Percentiles rank a stretch among this genome's conserved stretches.
Evolutionary conservation across 1,284 basidiomycete species (phyloP).

Genomic region (Trichosporon ovoides): DNA sequence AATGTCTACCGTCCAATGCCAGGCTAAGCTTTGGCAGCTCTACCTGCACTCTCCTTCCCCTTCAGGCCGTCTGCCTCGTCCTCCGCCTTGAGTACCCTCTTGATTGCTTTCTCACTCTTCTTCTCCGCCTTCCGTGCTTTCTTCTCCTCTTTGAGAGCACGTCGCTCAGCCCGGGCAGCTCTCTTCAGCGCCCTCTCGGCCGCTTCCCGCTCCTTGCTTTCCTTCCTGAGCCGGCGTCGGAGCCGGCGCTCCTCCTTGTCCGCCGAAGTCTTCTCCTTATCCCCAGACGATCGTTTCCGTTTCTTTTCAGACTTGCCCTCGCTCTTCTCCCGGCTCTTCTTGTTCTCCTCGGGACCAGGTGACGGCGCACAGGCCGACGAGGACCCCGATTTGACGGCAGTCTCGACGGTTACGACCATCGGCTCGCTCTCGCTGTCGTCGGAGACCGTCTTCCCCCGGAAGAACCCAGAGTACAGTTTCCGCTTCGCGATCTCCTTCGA

Average conservation of each 20-base stretch:
- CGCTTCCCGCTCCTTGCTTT: background rate
- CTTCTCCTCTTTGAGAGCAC: background rate
- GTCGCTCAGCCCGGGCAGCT: background rate
- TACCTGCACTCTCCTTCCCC: no score
- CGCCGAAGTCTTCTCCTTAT: constrained; percentile 11
- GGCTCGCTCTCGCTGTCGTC: background rate
- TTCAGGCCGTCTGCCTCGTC: background rate
- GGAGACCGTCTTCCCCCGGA: constrained; percentile 64
- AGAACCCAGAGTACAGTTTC: constrained; percentile 72
- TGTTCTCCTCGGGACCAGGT: constrained; percentile 7
- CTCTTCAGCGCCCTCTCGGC: background rate
- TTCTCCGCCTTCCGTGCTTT: background rate
- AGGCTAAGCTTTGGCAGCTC: no score
- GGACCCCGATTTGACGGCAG: background rate
- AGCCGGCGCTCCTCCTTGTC: constrained; percentile 18
- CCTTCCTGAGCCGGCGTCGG: background rate
- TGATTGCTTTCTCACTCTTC: background rate
- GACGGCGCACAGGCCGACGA: background rate
- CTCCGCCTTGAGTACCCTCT: background rate
- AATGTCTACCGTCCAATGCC: no score
- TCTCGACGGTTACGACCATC: background rate
- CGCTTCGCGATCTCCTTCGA: constrained; percentile 71
- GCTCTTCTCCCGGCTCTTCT: constrained; percentile 3
- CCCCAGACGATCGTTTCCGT: background rate
- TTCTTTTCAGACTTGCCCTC: constrained; percentile 10